Base-by-base conservation (phyloP, 345 rosid genomes). In the Trapa bicornis region DNA sequence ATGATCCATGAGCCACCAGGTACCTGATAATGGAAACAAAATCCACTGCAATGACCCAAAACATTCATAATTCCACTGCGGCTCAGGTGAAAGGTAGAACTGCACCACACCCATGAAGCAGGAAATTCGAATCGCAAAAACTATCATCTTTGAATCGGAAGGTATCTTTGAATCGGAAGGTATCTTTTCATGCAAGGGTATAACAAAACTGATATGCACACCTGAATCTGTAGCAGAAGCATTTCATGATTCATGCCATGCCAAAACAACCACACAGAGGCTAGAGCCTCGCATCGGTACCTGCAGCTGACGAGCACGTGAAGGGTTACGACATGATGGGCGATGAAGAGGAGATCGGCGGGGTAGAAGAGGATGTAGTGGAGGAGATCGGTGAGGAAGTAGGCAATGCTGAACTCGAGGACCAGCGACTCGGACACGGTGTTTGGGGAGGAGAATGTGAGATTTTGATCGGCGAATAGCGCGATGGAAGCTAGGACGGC, bases 301-400 rank as follows among this genome's bases (percentile, higher is more conserved):
- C 90, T 82, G 75, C 94, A 90, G 60, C 94, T 88, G 42, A 72
- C 71, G 52, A 87, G 57, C 6, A 93, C 94, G 69, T 83, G 88
- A 1, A 93, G 74, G 1, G 98, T 88, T 5, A 87, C 94, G 3
- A 84, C n/a, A 66, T 93, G 98, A 76, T 90, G 98, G 78, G 84
- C 77, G 48, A 90, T 85, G 85, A 93, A 88, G 82, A 93, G 83
- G 17, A 66, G 22, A 47, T 90, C 94, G 43, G 33, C 64, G 4
- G 92, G 98, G 79, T 74, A 54, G 79, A 88, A 87, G 39, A 83
- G 36, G 2, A 87, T n/a, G 82, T 87, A 88, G 72, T 93, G 98
- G 37, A 86, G 53, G 37, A 90, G 85, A 78, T 87, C 98, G 64
- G 80, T 37, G 37, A 77, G 70, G 89, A 93, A 93, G 71, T 88